Base-by-base conservation (phyloP, 2,329 filamentous ascomycete species). In the Ilyonectria sp. region DNA sequence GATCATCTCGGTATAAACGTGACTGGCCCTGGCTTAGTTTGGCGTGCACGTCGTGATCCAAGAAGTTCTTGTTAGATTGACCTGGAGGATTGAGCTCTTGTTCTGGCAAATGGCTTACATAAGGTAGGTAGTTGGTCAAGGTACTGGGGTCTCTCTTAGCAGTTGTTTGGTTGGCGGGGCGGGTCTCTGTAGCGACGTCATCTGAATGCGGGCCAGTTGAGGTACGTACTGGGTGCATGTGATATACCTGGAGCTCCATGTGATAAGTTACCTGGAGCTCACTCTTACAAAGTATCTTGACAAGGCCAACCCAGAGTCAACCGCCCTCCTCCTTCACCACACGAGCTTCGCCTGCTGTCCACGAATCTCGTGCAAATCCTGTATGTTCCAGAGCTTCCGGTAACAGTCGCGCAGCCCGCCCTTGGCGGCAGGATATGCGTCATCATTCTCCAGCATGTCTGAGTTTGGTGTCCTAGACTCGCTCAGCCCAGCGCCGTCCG, bases 391-490 rank as follows among this genome's bases (percentile, higher is more conserved):
- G 40, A 23, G 11, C 44, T 19, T 29, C 44, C 21, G 35, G 21
- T 26, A 60, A 10, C 52, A 52, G 19, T 46, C 37, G 37, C 43
- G 37, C 43, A 62, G 59, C 40, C 58, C 50, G 43, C 46, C 62
- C 31, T 50, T 43, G 57, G 54, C 55, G 43, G 46, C 67, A 61
- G 60, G 59, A 59, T 53, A 70, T 69, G 65, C 53, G 60, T 62
- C 55, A 37, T 43, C 29, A 56, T 56, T 54, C 29, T 21, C 63
- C 67, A 72, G 23, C 62, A 76, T 76, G 74, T 74, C 74, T 67
- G 74, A 76, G 64, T 73, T 69, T 44, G 73, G 67, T 59, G 68
- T 67, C 37, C 68, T 74, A 23, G 74, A 76, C 64, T 58, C 64
- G 47, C 50, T 73, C 43, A 74, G 69, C 40, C 57, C 72, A 70